Evolutionary conservation across 805 yeast species (phyloP).

Genomic region (Suhomyces vadensis): DNA sequence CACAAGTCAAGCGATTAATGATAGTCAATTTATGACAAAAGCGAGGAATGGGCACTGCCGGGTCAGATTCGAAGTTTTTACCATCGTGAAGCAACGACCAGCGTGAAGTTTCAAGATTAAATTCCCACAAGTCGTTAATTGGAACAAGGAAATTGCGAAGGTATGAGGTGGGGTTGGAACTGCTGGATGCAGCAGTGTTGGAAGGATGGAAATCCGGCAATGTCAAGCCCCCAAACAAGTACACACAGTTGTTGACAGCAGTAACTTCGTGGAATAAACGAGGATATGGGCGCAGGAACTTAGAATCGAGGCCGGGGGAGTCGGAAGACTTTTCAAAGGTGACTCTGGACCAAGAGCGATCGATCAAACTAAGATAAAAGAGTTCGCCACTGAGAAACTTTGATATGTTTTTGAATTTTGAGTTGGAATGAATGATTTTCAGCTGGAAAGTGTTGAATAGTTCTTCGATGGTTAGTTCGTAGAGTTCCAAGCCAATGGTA

Average conservation of each 20-base stretch:
- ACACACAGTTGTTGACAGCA: conserved; percentile 50
- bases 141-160: conserved; percentile 33
- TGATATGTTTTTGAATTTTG: conserved; percentile 25
- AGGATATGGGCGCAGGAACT: conserved; percentile 36
- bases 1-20: conserved; percentile 37
- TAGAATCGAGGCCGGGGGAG: conserved; percentile 9
- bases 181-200: not conserved
- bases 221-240: conserved; percentile 65
- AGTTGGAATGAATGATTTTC: conserved; percentile 25
- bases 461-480: conserved; percentile 37
- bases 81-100: conserved; percentile 56
- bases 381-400: conserved; percentile 61
- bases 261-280: conserved; percentile 63
- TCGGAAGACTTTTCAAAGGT: conserved; percentile 15
- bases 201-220: conserved; percentile 21
- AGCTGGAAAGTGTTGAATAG: conserved; percentile 39
- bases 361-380: conserved; percentile 59
- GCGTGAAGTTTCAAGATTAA: conserved; percentile 49
- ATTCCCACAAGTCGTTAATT: conserved; percentile 69
- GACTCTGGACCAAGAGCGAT: conserved; percentile 56
- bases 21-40: conserved; percentile 55
- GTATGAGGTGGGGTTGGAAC: not conserved
- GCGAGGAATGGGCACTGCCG: conserved; percentile 38
- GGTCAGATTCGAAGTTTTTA: conserved; percentile 18
- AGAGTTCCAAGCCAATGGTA: conserved; percentile 54